Base-by-base conservation (phyloP, 1,284 basidiomycete species). In the Ganoderma multipileum region DNA sequence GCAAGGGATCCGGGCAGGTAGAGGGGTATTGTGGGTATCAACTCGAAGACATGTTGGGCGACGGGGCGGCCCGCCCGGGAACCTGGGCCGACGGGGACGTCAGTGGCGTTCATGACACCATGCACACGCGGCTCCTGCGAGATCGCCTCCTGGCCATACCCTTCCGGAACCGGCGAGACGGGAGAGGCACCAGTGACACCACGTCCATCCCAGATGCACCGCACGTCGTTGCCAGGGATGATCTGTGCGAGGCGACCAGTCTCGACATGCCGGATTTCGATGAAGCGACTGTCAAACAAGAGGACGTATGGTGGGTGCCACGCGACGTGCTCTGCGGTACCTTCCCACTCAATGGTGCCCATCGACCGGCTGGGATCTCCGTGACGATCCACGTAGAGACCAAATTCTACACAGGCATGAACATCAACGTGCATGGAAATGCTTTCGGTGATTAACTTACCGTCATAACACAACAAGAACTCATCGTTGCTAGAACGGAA, bases 331-430 rank as follows among this genome's bases (percentile, higher is more conserved):
- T 95, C 93, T 1, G 94, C 94, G 2, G 89, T 92, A 14, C 96
- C 96, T 81, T 99, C 97, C 96, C 97, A 99, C 79, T 98, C 96
- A 75, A 98, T 95, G 5, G 92, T 90, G 39, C 87, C 86, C 67
- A 89, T 84, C 33, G 85, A 79, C 57, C 94, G 90, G 73, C 90
- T 93, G 1, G 94, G 95, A 65, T 93, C 91, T 50, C 96, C 96
- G 71, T 96, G 94, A 61, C 94, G 92, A 78, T 95, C 90, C 50
- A 95, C 94, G 75, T 94, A 97, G 68, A 97, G 86, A 11, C 96
- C 97, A 74, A 98, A 97, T 78, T 95, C 95, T 96, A 73, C 0
- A 23, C 8, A n/a, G 2, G 26, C 30, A 2, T 2, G n/a, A 14
- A 41, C n/a, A 36, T 44, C 6, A 64, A 36, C 30, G 3, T 18